A percentile compares a stretch with the other conserved stretches of the same genome.
These are phyloP conservation scores for Fraxinus xanthoxyloides DNA, from an alignment of 305 asterid genomes.

Conservation along the genomic window DNA sequence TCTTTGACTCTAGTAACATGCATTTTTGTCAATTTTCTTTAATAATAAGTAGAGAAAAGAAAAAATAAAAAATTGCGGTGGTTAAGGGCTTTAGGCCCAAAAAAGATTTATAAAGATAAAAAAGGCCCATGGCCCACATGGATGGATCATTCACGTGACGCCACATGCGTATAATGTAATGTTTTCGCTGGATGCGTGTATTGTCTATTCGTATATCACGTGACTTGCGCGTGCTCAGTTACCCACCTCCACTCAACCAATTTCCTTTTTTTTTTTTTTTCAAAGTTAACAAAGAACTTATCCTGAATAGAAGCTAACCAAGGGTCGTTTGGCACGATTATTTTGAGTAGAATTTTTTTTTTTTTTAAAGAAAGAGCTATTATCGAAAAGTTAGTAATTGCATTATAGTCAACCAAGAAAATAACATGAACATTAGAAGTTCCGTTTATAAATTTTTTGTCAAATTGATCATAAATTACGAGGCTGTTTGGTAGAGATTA, in stretches of 20 bases:
- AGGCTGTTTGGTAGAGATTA: too few relatives aligned
- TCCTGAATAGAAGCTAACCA: background rate
- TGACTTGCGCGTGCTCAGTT: background rate
- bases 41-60: background rate
- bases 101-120: background rate
- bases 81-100: constrained; percentile 3
- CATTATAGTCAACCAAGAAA: background rate
- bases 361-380: background rate
- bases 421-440: too few relatives aligned
- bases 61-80: background rate
- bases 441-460: background rate
- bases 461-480: too few relatives aligned
- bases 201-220: background rate
- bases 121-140: background rate
- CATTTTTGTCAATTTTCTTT: background rate
- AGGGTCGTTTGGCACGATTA: background rate
- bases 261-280: too few relatives aligned
- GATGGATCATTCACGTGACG: background rate
- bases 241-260: background rate
- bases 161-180: background rate
- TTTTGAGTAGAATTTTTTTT: too few relatives aligned
- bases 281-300: background rate
- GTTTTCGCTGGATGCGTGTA: background rate
- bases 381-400: background rate
- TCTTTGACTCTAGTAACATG: background rate